phyloP scores from a whole-genome alignment of 352 stramenopile species.

The Phytopythium cucurbitacearum region DNA sequence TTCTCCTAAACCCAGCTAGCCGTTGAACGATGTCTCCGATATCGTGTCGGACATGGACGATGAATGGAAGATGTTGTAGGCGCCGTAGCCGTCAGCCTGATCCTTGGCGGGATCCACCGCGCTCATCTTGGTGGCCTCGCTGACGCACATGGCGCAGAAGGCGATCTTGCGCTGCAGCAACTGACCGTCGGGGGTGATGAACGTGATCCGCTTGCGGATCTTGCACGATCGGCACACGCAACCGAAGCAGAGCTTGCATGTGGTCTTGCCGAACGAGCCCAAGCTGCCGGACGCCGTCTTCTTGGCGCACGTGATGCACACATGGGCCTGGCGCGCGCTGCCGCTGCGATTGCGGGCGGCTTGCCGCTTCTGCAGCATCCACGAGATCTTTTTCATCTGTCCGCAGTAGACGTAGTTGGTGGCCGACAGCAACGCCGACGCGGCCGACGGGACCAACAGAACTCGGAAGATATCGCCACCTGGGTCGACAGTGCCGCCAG shows the following conservation, averaged over 20 bases:
- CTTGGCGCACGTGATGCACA: slow-evolving; percentile 18
- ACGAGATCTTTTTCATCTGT: slow-evolving; percentile 40
- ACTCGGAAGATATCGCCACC: slow-evolving; percentile 10
- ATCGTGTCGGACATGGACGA: slow-evolving; percentile 21
- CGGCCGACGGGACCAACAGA: slow-evolving; percentile 4
- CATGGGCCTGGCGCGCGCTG: neutral
- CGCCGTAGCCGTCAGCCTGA: slow-evolving; percentile 17
- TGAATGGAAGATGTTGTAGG: slow-evolving; percentile 22
- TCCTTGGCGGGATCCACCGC: slow-evolving; percentile 18
- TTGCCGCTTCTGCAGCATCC: slow-evolving; percentile 15
- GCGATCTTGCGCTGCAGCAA: slow-evolving; percentile 31
- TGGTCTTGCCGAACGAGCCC: slow-evolving; percentile 12
- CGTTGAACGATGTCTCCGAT: slow-evolving; percentile 13
- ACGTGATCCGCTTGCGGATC: slow-evolving; percentile 32
- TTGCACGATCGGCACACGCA: slow-evolving; percentile 29
- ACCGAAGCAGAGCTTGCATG: slow-evolving; percentile 19
- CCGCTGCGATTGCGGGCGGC: neutral
- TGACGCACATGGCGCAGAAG: slow-evolving; percentile 38
- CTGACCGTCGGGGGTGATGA: slow-evolving; percentile 22
- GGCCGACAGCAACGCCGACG: slow-evolving; percentile 2
- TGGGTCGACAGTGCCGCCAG: slow-evolving; percentile 14
- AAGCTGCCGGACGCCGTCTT: slow-evolving; percentile 11
- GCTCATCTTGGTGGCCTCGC: slow-evolving; percentile 27
- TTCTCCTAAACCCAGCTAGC: too few species aligned
- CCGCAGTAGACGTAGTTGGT: slow-evolving; percentile 22